Conservation (phyloP, 352 stramenopile species). For the Pythium apleroticum region DNA sequence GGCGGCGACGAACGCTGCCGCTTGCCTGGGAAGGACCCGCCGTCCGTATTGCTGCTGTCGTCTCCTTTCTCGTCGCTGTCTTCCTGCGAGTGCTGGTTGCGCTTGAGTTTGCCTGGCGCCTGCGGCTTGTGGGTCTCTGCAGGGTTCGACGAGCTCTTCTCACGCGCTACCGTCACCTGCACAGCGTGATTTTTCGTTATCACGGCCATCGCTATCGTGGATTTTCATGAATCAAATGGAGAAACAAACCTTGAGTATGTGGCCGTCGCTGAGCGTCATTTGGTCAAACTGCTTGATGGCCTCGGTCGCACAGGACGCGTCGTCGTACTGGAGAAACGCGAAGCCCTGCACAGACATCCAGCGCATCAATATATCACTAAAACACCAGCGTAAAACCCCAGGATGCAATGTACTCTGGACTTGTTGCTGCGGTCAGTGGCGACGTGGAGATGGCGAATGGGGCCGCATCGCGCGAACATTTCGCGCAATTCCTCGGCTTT, state of each 20-base stretch:
- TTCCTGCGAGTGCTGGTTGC: conserved; percentile 54
- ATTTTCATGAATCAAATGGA: background rate
- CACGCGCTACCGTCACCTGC: conserved; percentile 63
- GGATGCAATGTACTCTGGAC: conserved; percentile 41
- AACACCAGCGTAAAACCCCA: background rate
- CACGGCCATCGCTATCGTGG: background rate
- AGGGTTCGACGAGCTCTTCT: conserved; percentile 39
- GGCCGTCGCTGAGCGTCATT: conserved; percentile 59
- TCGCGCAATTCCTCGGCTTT: conserved; percentile 60
- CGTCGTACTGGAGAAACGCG: conserved; percentile 76
- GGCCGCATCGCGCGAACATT: conserved; percentile 58
- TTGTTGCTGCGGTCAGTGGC: conserved; percentile 78
- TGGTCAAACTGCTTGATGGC: conserved; percentile 71
- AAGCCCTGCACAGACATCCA: conserved; percentile 42
- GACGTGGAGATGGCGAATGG: conserved; percentile 67
- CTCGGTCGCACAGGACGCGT: conserved; percentile 36
- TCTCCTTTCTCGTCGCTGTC: conserved; percentile 24
- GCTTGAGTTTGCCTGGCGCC: conserved; percentile 63
- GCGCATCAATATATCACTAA: background rate
- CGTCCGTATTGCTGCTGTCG: conserved; percentile 23
- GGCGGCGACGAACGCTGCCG: conserved; percentile 62
- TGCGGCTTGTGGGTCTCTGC: background rate
- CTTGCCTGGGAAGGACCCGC: conserved; percentile 37
- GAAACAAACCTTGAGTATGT: conserved; percentile 62
- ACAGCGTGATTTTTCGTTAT: background rate